Conservation (phyloP, 768 basidiomycete genomes). For the Favolaschia claudopus region DNA sequence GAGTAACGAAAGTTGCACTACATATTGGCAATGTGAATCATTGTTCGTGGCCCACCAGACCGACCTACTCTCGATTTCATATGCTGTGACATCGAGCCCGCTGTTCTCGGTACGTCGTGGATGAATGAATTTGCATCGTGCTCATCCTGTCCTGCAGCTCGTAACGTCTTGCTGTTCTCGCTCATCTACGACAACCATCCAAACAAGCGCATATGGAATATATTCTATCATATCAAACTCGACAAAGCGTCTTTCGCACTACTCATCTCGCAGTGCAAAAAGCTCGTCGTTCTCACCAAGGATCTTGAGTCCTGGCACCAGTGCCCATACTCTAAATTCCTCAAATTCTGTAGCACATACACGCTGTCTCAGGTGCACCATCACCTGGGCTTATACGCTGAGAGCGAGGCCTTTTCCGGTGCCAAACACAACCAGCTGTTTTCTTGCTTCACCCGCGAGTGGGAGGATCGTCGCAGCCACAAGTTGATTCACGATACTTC, state of each 20-base stretch:
- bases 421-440: constrained; percentile 21
- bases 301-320: constrained; percentile 35
- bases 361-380: constrained; percentile 41
- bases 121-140: background rate
- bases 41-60: background rate
- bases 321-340: constrained; percentile 34
- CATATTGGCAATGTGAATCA: constrained; percentile 19
- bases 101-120: constrained; percentile 38
- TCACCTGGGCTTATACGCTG: constrained; percentile 38
- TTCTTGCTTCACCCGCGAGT: constrained; percentile 18
- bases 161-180: constrained; percentile 46
- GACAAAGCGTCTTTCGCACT: constrained; percentile 32
- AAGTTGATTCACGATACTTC: background rate
- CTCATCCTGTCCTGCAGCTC: constrained; percentile 31
- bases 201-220: constrained; percentile 38
- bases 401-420: constrained; percentile 26
- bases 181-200: constrained; percentile 36
- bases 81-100: constrained; percentile 48
- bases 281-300: constrained; percentile 34
- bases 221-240: constrained; percentile 46
- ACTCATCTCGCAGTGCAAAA: constrained; percentile 37
- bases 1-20: constrained; percentile 8
- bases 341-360: constrained; percentile 38
- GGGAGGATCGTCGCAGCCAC: background rate
- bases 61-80: constrained; percentile 42